Conservation (phyloP, 1,139 yeast species). For the Pichia inconspicua region DNA sequence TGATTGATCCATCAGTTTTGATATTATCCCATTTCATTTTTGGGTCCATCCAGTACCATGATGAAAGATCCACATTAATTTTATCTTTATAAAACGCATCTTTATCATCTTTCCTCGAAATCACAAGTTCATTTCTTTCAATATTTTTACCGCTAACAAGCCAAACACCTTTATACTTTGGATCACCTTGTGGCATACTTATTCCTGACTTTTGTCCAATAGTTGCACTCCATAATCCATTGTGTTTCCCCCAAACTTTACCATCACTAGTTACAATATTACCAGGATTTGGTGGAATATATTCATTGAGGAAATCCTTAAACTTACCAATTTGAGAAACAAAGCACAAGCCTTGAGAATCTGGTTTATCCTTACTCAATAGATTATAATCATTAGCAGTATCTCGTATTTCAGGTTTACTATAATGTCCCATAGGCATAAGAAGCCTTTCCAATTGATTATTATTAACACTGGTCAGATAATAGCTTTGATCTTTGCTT, state of each 20-base stretch:
- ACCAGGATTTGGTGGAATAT: slow-evolving; percentile 66
- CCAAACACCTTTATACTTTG: slow-evolving; percentile 73
- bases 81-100: slow-evolving; percentile 44
- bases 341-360: slow-evolving; percentile 92
- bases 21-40: slow-evolving; percentile 9
- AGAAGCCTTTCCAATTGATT: slow-evolving; percentile 42
- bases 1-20: slow-evolving; percentile 25
- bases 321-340: slow-evolving; percentile 74
- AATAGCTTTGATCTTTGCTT: slow-evolving; percentile 85
- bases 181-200: slow-evolving; percentile 82
- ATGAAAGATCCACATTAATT: slow-evolving; percentile 31
- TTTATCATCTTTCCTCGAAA: slow-evolving; percentile 68
- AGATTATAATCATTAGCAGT: slow-evolving; percentile 50
- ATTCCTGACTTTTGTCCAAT: slow-evolving; percentile 80
- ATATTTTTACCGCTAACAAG: slow-evolving; percentile 65
- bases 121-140: slow-evolving; percentile 62
- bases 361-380: slow-evolving; percentile 71
- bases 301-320: slow-evolving; percentile 67
- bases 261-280: slow-evolving; percentile 70
- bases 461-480: slow-evolving; percentile 60
- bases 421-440: slow-evolving; percentile 73
- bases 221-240: slow-evolving; percentile 90
- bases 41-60: slow-evolving; percentile 45
- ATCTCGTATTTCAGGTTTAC: slow-evolving; percentile 66
- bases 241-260: slow-evolving; percentile 67